A percentile compares a stretch with the other conserved stretches of the same genome.
These are phyloP conservation scores for Cylindrodendrum hubeiense DNA, from an alignment of 2,329 filamentous ascomycete species.

Conservation along the genomic window DNA sequence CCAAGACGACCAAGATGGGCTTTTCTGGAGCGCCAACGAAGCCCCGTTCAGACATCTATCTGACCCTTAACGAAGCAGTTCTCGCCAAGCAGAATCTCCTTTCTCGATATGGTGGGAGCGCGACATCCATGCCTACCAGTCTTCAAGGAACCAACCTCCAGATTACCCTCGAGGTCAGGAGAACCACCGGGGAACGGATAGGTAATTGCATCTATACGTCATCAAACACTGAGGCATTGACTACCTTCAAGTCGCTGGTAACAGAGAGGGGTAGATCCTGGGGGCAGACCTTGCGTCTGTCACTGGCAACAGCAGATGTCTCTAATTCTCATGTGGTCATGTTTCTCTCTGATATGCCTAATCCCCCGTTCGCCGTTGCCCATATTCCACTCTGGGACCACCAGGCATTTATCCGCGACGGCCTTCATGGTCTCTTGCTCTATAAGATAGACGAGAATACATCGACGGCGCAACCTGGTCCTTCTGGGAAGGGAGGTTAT, in stretches of 20 bases:
- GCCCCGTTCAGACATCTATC: slow-evolving; percentile 91
- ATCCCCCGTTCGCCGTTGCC: slow-evolving; percentile 89
- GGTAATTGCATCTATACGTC: slow-evolving; percentile 90
- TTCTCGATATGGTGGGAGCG: slow-evolving; percentile 78
- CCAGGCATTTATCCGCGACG: slow-evolving; percentile 90
- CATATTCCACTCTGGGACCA: slow-evolving; percentile 96
- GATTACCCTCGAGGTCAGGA: slow-evolving; percentile 88
- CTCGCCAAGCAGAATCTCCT: slow-evolving; percentile 80
- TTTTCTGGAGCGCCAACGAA: slow-evolving; percentile 94
- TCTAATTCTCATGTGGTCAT: slow-evolving; percentile 87
- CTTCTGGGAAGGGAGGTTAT: slow-evolving; percentile 85
- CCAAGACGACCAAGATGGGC: slow-evolving; percentile 88
- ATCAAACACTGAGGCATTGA: slow-evolving; percentile 82
- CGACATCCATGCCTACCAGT: slow-evolving; percentile 75
- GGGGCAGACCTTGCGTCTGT: slow-evolving; percentile 89
- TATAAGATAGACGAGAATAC: slow-evolving; percentile 96
- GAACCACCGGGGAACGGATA: slow-evolving; percentile 81
- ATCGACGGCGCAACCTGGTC: slow-evolving; percentile 72
- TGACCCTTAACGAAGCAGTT: slow-evolving; percentile 85
- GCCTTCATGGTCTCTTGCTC: slow-evolving; percentile 81
- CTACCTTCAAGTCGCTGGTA: slow-evolving; percentile 89
- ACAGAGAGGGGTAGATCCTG: slow-evolving; percentile 84
- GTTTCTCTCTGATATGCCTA: slow-evolving; percentile 87
- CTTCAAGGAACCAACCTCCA: slow-evolving; percentile 82
- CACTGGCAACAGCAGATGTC: slow-evolving; percentile 83